Conservation (phyloP, 352 stramenopile species). For the Halophytophthora batemanensis region DNA sequence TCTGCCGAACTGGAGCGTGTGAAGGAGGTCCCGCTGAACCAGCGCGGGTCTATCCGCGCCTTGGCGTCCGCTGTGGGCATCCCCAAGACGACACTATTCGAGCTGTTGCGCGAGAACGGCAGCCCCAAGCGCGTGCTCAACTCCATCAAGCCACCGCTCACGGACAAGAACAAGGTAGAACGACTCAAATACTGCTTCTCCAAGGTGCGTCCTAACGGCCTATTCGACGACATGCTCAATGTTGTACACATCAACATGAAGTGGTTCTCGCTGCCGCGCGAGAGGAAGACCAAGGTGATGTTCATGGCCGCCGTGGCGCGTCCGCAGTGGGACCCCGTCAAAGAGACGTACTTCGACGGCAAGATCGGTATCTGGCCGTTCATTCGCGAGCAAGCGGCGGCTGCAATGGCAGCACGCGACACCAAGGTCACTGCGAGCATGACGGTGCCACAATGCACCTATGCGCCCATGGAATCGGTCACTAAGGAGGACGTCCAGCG, state of each 20-base stretch:
- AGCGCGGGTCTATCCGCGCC: conserved; percentile 36
- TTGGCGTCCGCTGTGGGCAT: conserved; percentile 38
- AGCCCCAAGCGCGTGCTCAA: conserved; percentile 24
- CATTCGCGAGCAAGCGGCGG: conserved; percentile 17
- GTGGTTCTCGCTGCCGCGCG: conserved; percentile 34
- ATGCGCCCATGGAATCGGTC: conserved; percentile 30
- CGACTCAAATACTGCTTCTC: conserved; percentile 29
- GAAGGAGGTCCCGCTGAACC: conserved; percentile 34
- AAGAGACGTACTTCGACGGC: conserved; percentile 33
- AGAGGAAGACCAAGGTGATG: conserved; percentile 43
- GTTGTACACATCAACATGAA: conserved; percentile 48
- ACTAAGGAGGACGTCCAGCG: conserved; percentile 40
- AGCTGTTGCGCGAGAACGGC: conserved; percentile 36
- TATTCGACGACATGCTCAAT: conserved; percentile 45
- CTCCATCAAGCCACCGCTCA: conserved; percentile 40
- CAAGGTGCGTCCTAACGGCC: conserved; percentile 31
- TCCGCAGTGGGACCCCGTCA: conserved; percentile 37
- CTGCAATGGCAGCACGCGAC: neutral
- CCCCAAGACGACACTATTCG: conserved; percentile 43
- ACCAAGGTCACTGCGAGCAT: neutral
- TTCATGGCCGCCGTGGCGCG: conserved; percentile 38
- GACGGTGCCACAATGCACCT: conserved; percentile 1
- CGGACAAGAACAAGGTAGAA: conserved; percentile 41
- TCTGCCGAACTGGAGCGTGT: conserved; percentile 38
- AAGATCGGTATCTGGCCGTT: conserved; percentile 50